These are phyloP conservation scores for Mariannaea sp. DNA, from an alignment of 2,329 filamentous ascomycete genomes.

Conservation along the genomic window DNA sequence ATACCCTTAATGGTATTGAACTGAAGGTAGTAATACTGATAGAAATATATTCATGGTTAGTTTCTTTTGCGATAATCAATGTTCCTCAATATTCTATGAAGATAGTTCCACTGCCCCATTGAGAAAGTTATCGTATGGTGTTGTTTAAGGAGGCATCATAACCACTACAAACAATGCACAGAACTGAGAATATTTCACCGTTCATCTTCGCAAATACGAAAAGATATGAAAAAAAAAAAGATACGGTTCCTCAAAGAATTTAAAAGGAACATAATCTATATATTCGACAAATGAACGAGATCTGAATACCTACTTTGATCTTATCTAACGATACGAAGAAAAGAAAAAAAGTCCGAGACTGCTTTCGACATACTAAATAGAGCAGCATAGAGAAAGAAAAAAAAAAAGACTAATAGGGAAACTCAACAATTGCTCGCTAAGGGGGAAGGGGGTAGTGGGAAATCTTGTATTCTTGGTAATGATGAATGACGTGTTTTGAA, in stretches of 20 bases:
- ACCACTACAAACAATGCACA: too few relatives aligned
- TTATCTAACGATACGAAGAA: slow-evolving; percentile 1
- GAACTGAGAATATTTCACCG: too few relatives aligned
- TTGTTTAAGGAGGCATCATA: too few relatives aligned
- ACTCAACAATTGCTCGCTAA: not conserved
- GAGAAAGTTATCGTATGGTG: too few relatives aligned
- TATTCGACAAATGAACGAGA: slow-evolving; percentile 10
- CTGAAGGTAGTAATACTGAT: too few relatives aligned
- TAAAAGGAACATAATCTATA: not conserved
- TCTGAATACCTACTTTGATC: not conserved
- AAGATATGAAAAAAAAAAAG: slow-evolving; percentile 12
- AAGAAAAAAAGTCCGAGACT: not conserved
- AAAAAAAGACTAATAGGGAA: too few relatives aligned
- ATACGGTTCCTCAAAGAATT: too few relatives aligned
- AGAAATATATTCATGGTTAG: too few relatives aligned
- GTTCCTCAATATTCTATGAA: too few relatives aligned
- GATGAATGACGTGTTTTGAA: not conserved
- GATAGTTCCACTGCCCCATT: too few relatives aligned
- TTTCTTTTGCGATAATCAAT: not conserved
- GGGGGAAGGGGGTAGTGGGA: too few relatives aligned
- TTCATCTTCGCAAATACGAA: slow-evolving; percentile 5
- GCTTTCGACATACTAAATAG: not conserved
- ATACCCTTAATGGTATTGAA: too few relatives aligned
- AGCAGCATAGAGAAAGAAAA: not conserved
- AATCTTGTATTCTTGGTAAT: slow-evolving; percentile 4